Conservation (phyloP, 2,329 filamentous ascomycete genomes). For the Colletotrichum falcatum region DNA sequence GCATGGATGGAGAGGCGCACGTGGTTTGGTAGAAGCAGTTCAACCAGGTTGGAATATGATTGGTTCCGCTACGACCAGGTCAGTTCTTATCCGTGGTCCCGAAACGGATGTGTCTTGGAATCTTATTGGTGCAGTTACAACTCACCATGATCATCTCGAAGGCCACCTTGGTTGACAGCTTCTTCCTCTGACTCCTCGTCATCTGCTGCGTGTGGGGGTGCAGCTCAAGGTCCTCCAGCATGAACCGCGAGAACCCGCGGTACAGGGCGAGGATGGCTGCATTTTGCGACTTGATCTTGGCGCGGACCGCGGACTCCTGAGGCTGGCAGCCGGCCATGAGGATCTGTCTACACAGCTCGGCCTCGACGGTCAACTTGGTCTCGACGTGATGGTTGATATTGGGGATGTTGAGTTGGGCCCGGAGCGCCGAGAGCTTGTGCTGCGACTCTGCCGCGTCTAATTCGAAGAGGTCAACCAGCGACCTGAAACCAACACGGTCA, state of each 20-base stretch:
- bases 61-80: constrained; percentile 53
- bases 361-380: constrained; percentile 45
- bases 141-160: constrained; percentile 51
- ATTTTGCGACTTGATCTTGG: constrained; percentile 47
- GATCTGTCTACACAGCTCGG: constrained; percentile 50
- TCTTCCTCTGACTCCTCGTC: constrained; percentile 47
- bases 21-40: constrained; percentile 58
- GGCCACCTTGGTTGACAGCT: constrained; percentile 47
- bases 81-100: constrained; percentile 1
- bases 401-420: constrained; percentile 44
- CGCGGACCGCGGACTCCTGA: constrained; percentile 45
- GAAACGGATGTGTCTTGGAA: background rate
- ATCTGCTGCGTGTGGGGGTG: constrained; percentile 45
- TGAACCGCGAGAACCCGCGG: constrained; percentile 72
- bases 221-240: constrained; percentile 50
- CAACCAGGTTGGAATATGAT: constrained; percentile 61
- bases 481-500: constrained; percentile 47
- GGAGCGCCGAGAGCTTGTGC: constrained; percentile 23
- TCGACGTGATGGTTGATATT: constrained; percentile 51
- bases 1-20: constrained; percentile 62
- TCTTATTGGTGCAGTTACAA: background rate
- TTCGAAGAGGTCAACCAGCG: constrained; percentile 49
- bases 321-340: constrained; percentile 52
- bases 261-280: constrained; percentile 63
- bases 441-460: constrained; percentile 50